Evolutionary conservation across 75 land plant genomes (phyloP).

Genomic region (Chamaecyparis obtusa): DNA sequence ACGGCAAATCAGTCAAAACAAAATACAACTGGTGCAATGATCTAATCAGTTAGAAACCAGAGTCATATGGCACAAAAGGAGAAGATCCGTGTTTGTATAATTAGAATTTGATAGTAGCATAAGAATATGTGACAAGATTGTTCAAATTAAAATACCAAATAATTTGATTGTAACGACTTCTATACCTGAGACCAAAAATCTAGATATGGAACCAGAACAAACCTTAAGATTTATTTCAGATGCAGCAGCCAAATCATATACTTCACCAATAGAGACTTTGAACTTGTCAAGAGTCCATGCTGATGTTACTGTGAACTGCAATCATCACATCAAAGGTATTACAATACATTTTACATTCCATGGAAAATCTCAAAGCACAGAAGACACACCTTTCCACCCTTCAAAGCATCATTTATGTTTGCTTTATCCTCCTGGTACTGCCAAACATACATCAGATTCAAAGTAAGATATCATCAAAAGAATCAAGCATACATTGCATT

Average conservation of each 20-base stretch:
- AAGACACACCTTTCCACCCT: slow-evolving; percentile 56
- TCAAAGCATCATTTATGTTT: slow-evolving; percentile 73
- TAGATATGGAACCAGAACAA: slow-evolving; percentile 13
- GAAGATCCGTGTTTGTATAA: too few relatives aligned
- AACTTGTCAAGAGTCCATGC: slow-evolving; percentile 74
- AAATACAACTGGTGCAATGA: neutral
- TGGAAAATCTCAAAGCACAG: neutral
- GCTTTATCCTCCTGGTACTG: slow-evolving; percentile 92
- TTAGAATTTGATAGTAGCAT: too few relatives aligned
- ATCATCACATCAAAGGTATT: neutral
- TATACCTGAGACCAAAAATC: neutral
- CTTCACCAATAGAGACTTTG: slow-evolving; percentile 64
- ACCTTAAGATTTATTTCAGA: slow-evolving; percentile 89
- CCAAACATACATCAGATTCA: slow-evolving; percentile 10
- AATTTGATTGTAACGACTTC: neutral
- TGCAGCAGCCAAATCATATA: slow-evolving; percentile 40
- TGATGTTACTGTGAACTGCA: slow-evolving; percentile 58
- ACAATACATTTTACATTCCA: neutral
- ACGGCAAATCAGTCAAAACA: too few relatives aligned
- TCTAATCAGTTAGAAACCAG: too few relatives aligned
- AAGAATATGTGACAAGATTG: too few relatives aligned
- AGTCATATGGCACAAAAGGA: too few relatives aligned
- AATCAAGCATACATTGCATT: neutral
- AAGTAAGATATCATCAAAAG: neutral
- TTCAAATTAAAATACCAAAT: too few relatives aligned